phyloP scores from a whole-genome alignment of 116 monocot genomes.

The Cymodocea nodosa region DNA sequence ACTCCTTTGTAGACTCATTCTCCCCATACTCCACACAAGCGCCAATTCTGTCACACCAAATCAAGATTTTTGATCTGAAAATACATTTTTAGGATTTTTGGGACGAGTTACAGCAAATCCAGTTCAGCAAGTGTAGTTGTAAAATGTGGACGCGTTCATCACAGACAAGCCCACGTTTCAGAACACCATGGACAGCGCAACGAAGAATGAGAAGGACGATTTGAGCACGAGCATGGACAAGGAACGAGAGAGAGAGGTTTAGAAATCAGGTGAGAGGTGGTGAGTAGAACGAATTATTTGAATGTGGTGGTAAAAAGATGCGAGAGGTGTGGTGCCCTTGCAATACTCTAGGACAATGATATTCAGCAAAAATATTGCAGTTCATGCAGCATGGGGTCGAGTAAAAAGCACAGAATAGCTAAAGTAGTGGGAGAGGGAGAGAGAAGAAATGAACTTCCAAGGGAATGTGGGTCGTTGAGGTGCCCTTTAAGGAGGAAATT shows the following conservation, averaged over 20 bases:
- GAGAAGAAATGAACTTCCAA: neutral
- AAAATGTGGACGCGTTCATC: slow-evolving; percentile 43
- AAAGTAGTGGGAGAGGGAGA: slow-evolving; percentile 1
- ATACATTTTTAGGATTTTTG: slow-evolving; percentile 16
- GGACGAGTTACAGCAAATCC: slow-evolving; percentile 10
- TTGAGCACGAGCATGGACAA: slow-evolving; percentile 40
- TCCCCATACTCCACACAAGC: slow-evolving; percentile 30
- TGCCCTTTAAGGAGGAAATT: slow-evolving; percentile 21
- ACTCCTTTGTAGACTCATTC: slow-evolving; percentile 24
- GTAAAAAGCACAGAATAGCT: slow-evolving; percentile 24
- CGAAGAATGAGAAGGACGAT: slow-evolving; percentile 6
- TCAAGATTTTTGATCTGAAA: slow-evolving; percentile 29
- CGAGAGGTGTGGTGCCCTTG: slow-evolving; percentile 20
- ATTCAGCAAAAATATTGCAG: slow-evolving; percentile 14
- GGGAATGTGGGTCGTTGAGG: slow-evolving; percentile 14
- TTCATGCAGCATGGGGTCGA: slow-evolving; percentile 21
- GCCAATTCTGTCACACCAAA: slow-evolving; percentile 34
- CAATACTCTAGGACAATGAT: slow-evolving; percentile 52
- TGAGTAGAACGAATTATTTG: slow-evolving; percentile 24
- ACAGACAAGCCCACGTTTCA: slow-evolving; percentile 34
- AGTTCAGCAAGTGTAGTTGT: slow-evolving; percentile 39
- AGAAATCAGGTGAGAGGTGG: slow-evolving; percentile 49
- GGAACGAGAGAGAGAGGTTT: slow-evolving; percentile 79
- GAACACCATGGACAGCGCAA: slow-evolving; percentile 32
- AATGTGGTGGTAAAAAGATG: slow-evolving; percentile 36